These are phyloP conservation scores for Sutorius australiensis DNA, from an alignment of 768 basidiomycete species.

Conservation along the genomic window DNA sequence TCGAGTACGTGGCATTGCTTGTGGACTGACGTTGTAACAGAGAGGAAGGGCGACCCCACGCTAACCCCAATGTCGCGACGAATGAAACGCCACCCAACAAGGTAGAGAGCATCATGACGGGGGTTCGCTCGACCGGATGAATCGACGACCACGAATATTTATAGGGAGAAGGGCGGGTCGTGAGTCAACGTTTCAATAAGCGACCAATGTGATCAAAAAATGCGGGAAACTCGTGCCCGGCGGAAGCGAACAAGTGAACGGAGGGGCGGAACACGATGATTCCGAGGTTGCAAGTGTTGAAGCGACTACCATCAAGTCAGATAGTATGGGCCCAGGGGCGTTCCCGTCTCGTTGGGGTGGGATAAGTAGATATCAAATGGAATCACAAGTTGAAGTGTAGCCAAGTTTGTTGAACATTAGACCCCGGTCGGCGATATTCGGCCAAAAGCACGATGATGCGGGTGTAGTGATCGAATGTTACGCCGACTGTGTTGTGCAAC, in stretches of 20 bases:
- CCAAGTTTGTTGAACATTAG: too few species aligned
- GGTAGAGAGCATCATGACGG: not conserved
- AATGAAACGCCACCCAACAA: constrained; percentile 8
- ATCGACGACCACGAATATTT: constrained; percentile 1
- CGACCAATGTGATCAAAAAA: not conserved
- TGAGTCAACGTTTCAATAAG: not conserved
- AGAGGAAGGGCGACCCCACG: constrained; percentile 6
- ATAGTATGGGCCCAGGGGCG: too few species aligned
- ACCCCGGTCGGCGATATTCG: too few species aligned
- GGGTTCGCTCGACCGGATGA: not conserved
- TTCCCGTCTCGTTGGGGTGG: too few species aligned
- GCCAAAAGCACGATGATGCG: too few species aligned
- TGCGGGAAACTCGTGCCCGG: not conserved
- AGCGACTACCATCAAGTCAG: too few species aligned
- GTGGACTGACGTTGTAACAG: constrained; percentile 4
- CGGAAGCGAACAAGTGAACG: not conserved
- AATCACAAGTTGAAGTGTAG: too few species aligned
- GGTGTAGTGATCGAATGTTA: too few species aligned
- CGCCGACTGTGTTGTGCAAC: too few species aligned
- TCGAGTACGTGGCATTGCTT: constrained; percentile 14
- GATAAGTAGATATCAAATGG: too few species aligned
- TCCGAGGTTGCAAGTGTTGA: too few species aligned
- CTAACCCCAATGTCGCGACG: not conserved
- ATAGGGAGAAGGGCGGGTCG: not conserved
- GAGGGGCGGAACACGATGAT: too few species aligned